phyloP scores from a whole-genome alignment of 306 rosid genomes.

The Acacia melanoxylon region DNA sequence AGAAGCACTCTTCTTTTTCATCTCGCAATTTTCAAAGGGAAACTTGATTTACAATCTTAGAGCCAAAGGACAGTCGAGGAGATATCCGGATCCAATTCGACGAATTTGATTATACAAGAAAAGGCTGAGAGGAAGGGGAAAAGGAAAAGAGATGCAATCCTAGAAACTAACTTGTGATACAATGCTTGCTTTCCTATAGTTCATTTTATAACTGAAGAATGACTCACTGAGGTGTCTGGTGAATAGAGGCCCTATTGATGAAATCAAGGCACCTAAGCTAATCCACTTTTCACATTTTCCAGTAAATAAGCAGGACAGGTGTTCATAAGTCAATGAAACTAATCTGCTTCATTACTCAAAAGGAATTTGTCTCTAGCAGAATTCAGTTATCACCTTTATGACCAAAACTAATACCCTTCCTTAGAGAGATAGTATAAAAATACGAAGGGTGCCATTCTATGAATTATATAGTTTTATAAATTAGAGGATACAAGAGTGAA shows the following conservation, averaged over 20 bases:
- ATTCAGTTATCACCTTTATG: slow-evolving; percentile 19
- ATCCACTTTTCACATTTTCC: slow-evolving; percentile 8
- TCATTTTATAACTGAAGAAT: slow-evolving; percentile 1
- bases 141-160: slow-evolving; percentile 18
- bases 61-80: slow-evolving; percentile 9
- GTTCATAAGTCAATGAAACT: not conserved
- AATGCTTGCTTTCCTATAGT: slow-evolving; percentile 18
- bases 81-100: slow-evolving; percentile 9
- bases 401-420: slow-evolving; percentile 30
- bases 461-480: slow-evolving; percentile 14
- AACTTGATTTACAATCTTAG: not conserved
- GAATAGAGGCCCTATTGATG: slow-evolving; percentile 1
- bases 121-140: not conserved
- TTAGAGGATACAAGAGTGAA: slow-evolving; percentile 5
- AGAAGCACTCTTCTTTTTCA: slow-evolving; percentile 22
- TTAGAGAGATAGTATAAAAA: slow-evolving; percentile 12
- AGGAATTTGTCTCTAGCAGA: slow-evolving; percentile 20
- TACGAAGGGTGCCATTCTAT: not conserved
- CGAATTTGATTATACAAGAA: not conserved
- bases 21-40: slow-evolving; percentile 16
- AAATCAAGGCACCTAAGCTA: slow-evolving; percentile 8
- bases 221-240: not conserved
- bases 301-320: not conserved
- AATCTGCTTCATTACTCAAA: not conserved
- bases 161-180: not conserved